Conservation (phyloP, 169 alveolate genomes). For the Plasmodium ovale region DNA sequence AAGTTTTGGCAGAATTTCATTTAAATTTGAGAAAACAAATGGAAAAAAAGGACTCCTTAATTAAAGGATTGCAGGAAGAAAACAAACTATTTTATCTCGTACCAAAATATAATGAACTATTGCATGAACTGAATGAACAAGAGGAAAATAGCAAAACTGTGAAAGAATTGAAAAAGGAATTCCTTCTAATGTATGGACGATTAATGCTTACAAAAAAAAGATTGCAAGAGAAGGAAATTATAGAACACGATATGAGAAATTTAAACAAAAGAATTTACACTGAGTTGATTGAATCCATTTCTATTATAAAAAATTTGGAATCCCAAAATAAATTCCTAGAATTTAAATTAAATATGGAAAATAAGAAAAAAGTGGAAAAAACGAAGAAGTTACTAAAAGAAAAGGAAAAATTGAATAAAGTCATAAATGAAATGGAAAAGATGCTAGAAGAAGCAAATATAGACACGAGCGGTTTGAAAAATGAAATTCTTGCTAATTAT, state of each 20-base stretch:
- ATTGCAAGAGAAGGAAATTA: slow-evolving; percentile 82
- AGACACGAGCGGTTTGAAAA: slow-evolving; percentile 35
- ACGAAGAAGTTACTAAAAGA: slow-evolving; percentile 22
- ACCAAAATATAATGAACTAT: slow-evolving; percentile 75
- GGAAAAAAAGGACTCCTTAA: slow-evolving; percentile 39
- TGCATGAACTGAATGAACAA: slow-evolving; percentile 47
- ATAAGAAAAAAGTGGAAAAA: slow-evolving; percentile 62
- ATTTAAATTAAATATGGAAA: slow-evolving; percentile 48
- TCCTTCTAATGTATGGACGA: slow-evolving; percentile 82
- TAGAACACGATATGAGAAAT: slow-evolving; percentile 80
- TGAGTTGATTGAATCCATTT: slow-evolving; percentile 81
- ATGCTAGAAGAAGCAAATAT: slow-evolving; percentile 42
- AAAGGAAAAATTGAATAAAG: slow-evolving; percentile 9
- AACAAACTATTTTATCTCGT: slow-evolving; percentile 76
- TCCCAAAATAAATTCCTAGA: slow-evolving; percentile 66
- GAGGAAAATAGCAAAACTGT: slow-evolving; percentile 16
- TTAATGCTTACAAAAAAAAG: slow-evolving; percentile 75
- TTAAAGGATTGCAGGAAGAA: slow-evolving; percentile 77
- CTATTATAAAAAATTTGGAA: slow-evolving; percentile 73
- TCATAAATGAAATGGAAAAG: slow-evolving; percentile 45
- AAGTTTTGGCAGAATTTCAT: slow-evolving; percentile 80
- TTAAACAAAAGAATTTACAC: slow-evolving; percentile 79
- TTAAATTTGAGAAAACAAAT: slow-evolving; percentile 43
- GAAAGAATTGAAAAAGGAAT: slow-evolving; percentile 80
- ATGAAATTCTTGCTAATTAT: slow-evolving; percentile 63